Base-by-base conservation (phyloP, 2,329 filamentous ascomycete species). In the Ceratocystis cacaofunesta region DNA sequence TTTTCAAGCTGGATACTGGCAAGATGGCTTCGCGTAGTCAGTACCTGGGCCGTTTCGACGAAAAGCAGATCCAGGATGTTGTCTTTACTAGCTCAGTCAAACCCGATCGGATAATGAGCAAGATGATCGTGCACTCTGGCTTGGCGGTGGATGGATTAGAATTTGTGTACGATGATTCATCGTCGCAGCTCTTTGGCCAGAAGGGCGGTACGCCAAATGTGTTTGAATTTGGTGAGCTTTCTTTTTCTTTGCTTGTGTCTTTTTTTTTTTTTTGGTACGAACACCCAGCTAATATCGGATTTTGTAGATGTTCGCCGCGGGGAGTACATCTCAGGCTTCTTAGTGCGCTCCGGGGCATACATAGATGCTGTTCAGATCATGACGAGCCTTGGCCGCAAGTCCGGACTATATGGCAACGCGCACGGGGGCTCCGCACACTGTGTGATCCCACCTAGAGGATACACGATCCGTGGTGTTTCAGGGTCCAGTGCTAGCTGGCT, bases 331-430 rank as follows among this genome's bases (percentile, higher is more conserved):
- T 85, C 90, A 67, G 94, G 94, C 7, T 96, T 99, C 73, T 83
- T 87, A 70, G 78, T 97, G 63, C 82, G 91, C 69, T 85, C 88
- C 62, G 91, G 90, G 25, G 78, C 83, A 67, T 94, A 88, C 85
- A 87, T 97, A 69, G 90, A 96, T 73, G 92, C 86, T 12, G 82
- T 97, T 63, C 90, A 96, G 73, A 86, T 97, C 69, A 77, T 96
- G 74, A 97, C 94, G 1, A 96, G 86, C 71, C 77, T 90, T 68
- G 92, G 92, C n/a, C 83, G 92, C 70, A 88, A 87, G 73, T 96
- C 92, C 43, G 84, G 86, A 65, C 77, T 95, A 68, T 97, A 86
- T 78, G 94, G 94, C 67, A 94, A 95, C 70, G 76, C 85, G 10
- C 79, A 80, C 69, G 90, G 90, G 65, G 92, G 92, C 69, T 88